Conservation (phyloP, 192 early-diverging fungal genomes). For the Mortierella antarctica region DNA sequence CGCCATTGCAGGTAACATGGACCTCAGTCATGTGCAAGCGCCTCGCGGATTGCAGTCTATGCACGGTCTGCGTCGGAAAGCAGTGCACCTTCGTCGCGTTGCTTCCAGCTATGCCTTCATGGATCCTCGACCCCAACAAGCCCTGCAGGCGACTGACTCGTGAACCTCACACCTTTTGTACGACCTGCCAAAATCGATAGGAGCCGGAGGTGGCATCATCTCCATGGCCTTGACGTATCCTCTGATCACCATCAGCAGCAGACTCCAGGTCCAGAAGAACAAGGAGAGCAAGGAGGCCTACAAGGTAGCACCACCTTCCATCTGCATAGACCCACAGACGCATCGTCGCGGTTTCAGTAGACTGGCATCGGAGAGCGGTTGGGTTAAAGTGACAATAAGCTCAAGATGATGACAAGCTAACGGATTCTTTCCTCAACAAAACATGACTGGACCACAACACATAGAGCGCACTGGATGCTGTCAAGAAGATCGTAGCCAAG, state of each 20-base stretch:
- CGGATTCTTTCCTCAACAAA: not conserved
- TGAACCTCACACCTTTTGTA: not conserved
- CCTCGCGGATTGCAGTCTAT: not conserved
- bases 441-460: not conserved
- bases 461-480: slow-evolving; percentile 75
- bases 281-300: slow-evolving; percentile 69
- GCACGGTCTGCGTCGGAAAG: not conserved
- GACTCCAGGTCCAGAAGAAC: slow-evolving; percentile 83
- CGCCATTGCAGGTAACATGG: slow-evolving; percentile 66
- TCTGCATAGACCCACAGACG: too few relatives aligned
- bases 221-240: slow-evolving; percentile 97
- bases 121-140: too few relatives aligned
- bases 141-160: too few relatives aligned
- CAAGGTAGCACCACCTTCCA: slow-evolving; percentile 49
- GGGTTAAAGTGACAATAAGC: slow-evolving; percentile 35
- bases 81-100: not conserved
- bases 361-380: not conserved
- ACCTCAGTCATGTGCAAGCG: not conserved
- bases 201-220: slow-evolving; percentile 89
- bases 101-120: too few relatives aligned
- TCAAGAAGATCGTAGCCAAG: slow-evolving; percentile 87
- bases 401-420: not conserved
- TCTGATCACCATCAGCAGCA: slow-evolving; percentile 80
- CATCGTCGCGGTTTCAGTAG: too few relatives aligned
- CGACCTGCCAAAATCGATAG: slow-evolving; percentile 36